Evolutionary conservation across 768 basidiomycete genomes (phyloP).

Genomic region (Artomyces pyxidatus): DNA sequence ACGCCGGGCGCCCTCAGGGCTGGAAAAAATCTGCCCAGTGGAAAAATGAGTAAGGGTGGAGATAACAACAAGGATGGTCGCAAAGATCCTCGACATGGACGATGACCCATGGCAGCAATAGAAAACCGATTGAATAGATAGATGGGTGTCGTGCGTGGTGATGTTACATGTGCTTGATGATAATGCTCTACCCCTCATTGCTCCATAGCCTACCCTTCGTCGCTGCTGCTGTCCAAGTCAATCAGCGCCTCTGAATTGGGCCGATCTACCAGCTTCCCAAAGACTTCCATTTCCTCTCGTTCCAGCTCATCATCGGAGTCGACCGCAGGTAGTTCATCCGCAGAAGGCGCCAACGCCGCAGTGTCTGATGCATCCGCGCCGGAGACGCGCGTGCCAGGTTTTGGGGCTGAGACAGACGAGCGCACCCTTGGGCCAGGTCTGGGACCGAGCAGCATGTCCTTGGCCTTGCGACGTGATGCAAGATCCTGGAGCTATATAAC

Average conservation of each 20-base stretch:
- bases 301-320: slow-evolving; percentile 26
- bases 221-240: slow-evolving; percentile 22
- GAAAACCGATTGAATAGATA: no score
- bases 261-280: slow-evolving; percentile 7
- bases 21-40: no score
- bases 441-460: slow-evolving; percentile 51
- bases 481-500: slow-evolving; percentile 45
- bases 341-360: slow-evolving; percentile 12
- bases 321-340: slow-evolving; percentile 17
- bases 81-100: no score
- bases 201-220: no score
- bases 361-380: background rate
- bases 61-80: no score
- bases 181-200: no score
- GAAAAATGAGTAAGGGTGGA: no score
- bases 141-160: no score
- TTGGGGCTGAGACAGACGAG: slow-evolving; percentile 44
- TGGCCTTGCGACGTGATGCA: slow-evolving; percentile 41
- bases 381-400: slow-evolving; percentile 18
- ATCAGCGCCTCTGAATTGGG: slow-evolving; percentile 11
- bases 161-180: no score
- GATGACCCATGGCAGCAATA: no score
- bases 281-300: slow-evolving; percentile 7
- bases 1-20: no score
- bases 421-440: slow-evolving; percentile 55